Conservation (phyloP, 352 stramenopile species). For the Hyaloperonospora arabidopsidis region DNA sequence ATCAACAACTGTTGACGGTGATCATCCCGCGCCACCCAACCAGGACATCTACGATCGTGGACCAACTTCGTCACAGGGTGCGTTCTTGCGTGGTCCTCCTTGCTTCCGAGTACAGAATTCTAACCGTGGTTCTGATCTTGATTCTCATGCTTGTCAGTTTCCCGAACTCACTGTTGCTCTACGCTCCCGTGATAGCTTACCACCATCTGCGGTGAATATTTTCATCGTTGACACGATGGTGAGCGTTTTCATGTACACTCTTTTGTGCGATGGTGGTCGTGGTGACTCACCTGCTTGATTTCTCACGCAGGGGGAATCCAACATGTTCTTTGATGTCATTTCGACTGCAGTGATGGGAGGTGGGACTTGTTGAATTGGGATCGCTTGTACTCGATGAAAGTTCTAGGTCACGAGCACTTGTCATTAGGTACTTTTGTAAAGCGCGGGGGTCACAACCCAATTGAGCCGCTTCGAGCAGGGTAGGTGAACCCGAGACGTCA, state of each 20-base stretch:
- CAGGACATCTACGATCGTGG: conserved; percentile 29
- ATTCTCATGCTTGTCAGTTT: conserved; percentile 21
- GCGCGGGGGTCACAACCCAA: conserved; percentile 64
- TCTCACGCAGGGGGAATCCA: conserved; percentile 51
- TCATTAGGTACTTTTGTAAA: conserved; percentile 45
- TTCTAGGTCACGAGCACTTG: background rate
- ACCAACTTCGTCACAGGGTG: conserved; percentile 32
- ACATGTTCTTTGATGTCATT: conserved; percentile 40
- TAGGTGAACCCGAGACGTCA: conserved; percentile 9
- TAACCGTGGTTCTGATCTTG: background rate
- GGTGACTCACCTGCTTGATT: background rate
- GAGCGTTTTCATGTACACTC: background rate
- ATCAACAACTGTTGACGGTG: conserved; percentile 31
- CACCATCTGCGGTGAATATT: conserved; percentile 24
- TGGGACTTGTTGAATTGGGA: conserved; percentile 8
- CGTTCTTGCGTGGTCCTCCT: background rate
- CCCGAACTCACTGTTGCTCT: conserved; percentile 30
- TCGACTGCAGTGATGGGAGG: conserved; percentile 57
- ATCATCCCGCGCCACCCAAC: conserved; percentile 59
- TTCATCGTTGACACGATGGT: conserved; percentile 72
- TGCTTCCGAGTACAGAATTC: background rate
- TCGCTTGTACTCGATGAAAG: background rate
- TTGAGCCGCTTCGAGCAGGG: conserved; percentile 60
- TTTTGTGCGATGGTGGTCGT: background rate
- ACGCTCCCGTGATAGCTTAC: conserved; percentile 32